phyloP scores from a whole-genome alignment of 257 asterid species.

The Solanum piurae region DNA sequence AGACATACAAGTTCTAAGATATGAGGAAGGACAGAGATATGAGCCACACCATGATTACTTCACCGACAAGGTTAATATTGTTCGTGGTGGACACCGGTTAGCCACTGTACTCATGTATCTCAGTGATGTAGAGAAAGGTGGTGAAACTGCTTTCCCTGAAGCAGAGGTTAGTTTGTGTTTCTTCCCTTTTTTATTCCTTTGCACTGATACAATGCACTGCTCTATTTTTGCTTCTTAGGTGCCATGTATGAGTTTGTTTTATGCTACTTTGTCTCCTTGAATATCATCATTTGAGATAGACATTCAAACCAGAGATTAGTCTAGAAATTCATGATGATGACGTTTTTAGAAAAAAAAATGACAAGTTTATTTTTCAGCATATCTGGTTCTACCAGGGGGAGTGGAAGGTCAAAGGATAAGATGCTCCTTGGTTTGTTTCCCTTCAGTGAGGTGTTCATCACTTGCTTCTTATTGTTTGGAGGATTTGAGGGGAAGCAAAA shows the following conservation, averaged over 20 bases:
- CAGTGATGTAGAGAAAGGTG: constrained; percentile 81
- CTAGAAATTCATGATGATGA: neutral
- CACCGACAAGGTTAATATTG: constrained; percentile 63
- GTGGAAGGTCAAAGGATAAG: neutral
- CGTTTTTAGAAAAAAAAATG: neutral
- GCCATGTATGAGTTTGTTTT: neutral
- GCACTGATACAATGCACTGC: neutral
- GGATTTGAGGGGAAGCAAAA: neutral
- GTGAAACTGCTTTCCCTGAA: constrained; percentile 89
- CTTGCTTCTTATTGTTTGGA: neutral
- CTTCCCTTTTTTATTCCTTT: neutral
- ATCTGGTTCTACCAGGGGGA: neutral
- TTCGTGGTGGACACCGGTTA: constrained; percentile 87
- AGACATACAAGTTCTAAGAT: constrained; percentile 82
- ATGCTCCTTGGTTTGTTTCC: neutral
- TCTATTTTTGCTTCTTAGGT: neutral
- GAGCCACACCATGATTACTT: constrained; percentile 89
- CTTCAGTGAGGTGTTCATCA: neutral
- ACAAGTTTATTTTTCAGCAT: neutral
- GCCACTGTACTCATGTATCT: constrained; percentile 97
- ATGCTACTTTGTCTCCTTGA: neutral
- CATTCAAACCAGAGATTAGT: neutral
- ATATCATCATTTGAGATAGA: neutral
- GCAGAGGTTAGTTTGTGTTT: constrained; percentile 70
- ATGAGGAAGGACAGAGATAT: constrained; percentile 91